Conservation (phyloP, 2,329 filamentous ascomycete genomes). For the Colletotrichum brevisporum region DNA sequence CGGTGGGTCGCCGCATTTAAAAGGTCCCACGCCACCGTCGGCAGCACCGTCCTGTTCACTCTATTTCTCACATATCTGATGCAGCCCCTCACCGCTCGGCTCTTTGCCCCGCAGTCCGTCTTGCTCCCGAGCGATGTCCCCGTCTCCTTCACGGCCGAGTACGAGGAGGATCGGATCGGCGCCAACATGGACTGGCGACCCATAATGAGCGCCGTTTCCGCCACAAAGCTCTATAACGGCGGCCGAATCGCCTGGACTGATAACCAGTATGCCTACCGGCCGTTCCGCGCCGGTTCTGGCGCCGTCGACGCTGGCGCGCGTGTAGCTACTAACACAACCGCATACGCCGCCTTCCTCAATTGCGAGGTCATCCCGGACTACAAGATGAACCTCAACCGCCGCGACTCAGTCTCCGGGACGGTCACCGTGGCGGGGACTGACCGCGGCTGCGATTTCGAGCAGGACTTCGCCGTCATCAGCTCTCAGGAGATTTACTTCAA, state of each 20-base stretch:
- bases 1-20: constrained; percentile 17
- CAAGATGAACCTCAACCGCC: not conserved
- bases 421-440: constrained; percentile 1
- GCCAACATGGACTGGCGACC: constrained; percentile 24
- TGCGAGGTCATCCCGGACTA: constrained; percentile 18
- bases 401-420: not conserved
- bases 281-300: not conserved
- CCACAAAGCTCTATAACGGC: constrained; percentile 10
- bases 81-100: constrained; percentile 10
- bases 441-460: constrained; percentile 13
- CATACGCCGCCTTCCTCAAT: constrained; percentile 19
- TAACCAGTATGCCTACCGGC: constrained; percentile 4
- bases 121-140: not conserved
- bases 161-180: not conserved
- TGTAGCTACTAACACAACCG: constrained; percentile 10
- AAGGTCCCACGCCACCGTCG: constrained; percentile 6
- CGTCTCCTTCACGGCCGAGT: not conserved
- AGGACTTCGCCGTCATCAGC: constrained; percentile 1
- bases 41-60: constrained; percentile 2
- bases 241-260: constrained; percentile 15
- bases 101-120: constrained; percentile 14
- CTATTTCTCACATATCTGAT: constrained; percentile 9
- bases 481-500: constrained; percentile 14
- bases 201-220: constrained; percentile 5
- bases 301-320: not conserved